Base-by-base conservation (phyloP, 495 filamentous ascomycete genomes). In the Rhypophila decipiens region DNA sequence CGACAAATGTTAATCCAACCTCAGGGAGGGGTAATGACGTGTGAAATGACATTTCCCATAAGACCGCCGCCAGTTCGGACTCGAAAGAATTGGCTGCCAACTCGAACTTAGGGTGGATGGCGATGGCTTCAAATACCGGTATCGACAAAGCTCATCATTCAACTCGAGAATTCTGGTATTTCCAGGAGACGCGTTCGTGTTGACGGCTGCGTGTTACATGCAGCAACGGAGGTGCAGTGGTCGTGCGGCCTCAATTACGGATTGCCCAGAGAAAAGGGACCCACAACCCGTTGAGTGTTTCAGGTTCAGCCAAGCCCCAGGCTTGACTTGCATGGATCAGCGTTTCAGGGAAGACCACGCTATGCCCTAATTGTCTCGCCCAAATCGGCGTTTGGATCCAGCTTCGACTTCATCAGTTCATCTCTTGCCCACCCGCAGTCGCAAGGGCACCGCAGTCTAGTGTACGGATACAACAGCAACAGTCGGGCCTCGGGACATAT, bases 281-380 rank as follows among this genome's bases (percentile, higher is more conserved):
- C 53, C 59, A 53, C 53, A 51, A 57, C 47, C 53, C 49, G 56
- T 59, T 57, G 42, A 37, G 15, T 51, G 59, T 63, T 59, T 63
- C 59, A 63, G 53, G 45, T 13, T 13, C 27, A 31, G 27, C 27
- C 27, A 31, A 13, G 7, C 27, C 27, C 27, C 27, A 31, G 27
- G 27, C 27, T 40, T 55, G 24, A n/a, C 22, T n/a, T 15, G 18
- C 43, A 46, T 24, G 43, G 49, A 37, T 39, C n/a, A 31, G 38
- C 39, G 51, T 53, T 53, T 53, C 51, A 46, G n/a, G n/a, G n/a
- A 40, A 10, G n/a, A 42, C 4, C 20, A 21, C 51, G 46, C 51
- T 49, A 29, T 22, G 10, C 46, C 46, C 33, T n/a, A 31, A 48
- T 39, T 48, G 33, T 41, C 35, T 13, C 35, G 1, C 5, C 5